phyloP scores from a whole-genome alignment of 2,329 filamentous ascomycete genomes.

The Aspergillus luchuensis region DNA sequence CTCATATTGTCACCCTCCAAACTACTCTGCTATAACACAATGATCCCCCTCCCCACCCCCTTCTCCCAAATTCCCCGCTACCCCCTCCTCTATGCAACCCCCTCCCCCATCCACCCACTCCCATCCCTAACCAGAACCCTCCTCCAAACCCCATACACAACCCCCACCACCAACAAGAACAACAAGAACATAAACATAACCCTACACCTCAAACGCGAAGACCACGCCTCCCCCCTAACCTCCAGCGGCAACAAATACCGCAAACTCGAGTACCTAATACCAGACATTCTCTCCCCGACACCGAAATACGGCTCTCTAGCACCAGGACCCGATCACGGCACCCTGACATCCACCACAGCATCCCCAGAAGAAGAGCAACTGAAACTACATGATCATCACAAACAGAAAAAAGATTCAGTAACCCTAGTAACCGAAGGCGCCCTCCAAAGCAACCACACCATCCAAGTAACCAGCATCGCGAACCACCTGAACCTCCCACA shows the following conservation, averaged over 20 bases:
- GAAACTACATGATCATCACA: background rate
- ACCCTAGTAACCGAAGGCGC: conserved; percentile 41
- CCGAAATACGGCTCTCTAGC: background rate
- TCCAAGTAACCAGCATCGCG: conserved; percentile 37
- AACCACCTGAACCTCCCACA: conserved; percentile 26
- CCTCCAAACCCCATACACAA: background rate
- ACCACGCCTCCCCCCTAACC: conserved; percentile 38
- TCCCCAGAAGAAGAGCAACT: conserved; percentile 24
- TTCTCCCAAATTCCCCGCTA: conserved; percentile 33
- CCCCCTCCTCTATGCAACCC: conserved; percentile 31
- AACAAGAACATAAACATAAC: conserved; percentile 17
- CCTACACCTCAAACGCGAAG: conserved; percentile 38
- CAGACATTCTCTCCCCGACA: conserved; percentile 32
- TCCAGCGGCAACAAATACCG: conserved; percentile 43
- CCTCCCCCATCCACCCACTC: conserved; percentile 38
- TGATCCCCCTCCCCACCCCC: conserved; percentile 24
- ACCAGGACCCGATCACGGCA: background rate
- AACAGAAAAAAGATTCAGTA: conserved; percentile 13
- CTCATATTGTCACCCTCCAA: no score
- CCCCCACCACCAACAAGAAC: no score
- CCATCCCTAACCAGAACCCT: conserved; percentile 20
- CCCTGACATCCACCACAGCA: conserved; percentile 1
- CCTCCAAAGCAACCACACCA: conserved; percentile 41
- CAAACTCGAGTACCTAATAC: conserved; percentile 42
- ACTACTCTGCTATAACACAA: background rate